Evolutionary conservation across 192 early-diverging fungal species (phyloP), one percentile per base, ranked within the genome.

Genomic region (Phlyctochytrium planicorne): DNA sequence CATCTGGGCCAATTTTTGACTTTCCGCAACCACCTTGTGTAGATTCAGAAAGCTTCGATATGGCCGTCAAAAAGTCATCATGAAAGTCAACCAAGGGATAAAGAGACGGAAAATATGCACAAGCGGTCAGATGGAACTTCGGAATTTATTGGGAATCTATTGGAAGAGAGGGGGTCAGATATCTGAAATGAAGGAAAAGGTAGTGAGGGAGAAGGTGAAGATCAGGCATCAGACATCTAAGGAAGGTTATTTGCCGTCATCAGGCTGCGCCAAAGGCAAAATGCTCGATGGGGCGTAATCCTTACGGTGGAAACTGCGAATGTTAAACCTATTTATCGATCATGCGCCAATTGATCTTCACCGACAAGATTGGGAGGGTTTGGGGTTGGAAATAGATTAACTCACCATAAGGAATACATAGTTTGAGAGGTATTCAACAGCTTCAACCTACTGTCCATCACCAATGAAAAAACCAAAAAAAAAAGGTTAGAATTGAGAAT

Each of bases 241-340:
- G 55, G 55, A 57, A 57, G 55, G 55, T 57, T 57, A 6, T 57
- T 25, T 25, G 55, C 55, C 55, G 55, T 57, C 55, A 57, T 57
- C 10, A 57, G 55, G 55, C 20, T 24, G 25, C 12, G 10, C 16
- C 20, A 25, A 29, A 25, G 55, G 55, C 55, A 57, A 57, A 57
- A 25, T 57, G 55, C 55, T 57, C 55, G 55, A 10, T 27, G 55
- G 20, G 6, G 25, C 20, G 16, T 29, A 24, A 57, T 4, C 55
- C 55, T 25, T 57, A 57, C 55, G 55, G 55, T 57, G 55, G 55
- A 57, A 57, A 57, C 55, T 57, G 55, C 55, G 55, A 57, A 57
- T 57, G 55, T 57, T 57, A 25, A 25, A 57, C 55, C 55, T 57
- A 6, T 10, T 57, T 25, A 6, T 29, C 40, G 40, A 57, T 57